phyloP scores from a whole-genome alignment of 148 eudicot species.

The Fagopyrum tataricum region DNA sequence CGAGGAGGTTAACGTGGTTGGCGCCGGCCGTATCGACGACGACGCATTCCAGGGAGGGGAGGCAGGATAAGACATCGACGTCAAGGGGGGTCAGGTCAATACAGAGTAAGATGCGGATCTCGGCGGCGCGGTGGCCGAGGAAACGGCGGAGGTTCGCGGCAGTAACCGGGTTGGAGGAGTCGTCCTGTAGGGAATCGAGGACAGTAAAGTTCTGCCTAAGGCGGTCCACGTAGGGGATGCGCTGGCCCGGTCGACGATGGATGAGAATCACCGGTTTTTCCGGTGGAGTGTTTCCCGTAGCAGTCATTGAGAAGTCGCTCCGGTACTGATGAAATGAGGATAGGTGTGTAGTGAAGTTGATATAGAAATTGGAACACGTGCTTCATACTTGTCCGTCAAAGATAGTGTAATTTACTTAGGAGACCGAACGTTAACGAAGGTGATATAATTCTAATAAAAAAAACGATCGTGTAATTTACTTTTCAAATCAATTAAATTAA shows the following conservation, averaged over 20 bases:
- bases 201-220: constrained; percentile 30
- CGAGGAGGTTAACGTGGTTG: constrained; percentile 52
- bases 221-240: constrained; percentile 16
- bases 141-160: constrained; percentile 19
- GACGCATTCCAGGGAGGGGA: constrained; percentile 52
- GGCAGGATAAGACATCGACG: constrained; percentile 28
- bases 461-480: too few relatives aligned
- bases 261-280: constrained; percentile 31
- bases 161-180: constrained; percentile 16
- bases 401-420: too few relatives aligned
- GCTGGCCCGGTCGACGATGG: constrained; percentile 29
- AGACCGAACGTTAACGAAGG: too few relatives aligned
- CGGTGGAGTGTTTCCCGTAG: neutral
- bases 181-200: constrained; percentile 33
- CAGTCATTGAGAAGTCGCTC: neutral
- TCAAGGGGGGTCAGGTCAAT: constrained; percentile 37
- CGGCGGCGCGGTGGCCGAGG: constrained; percentile 19
- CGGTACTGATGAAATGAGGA: too few relatives aligned
- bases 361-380: too few relatives aligned
- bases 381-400: too few relatives aligned
- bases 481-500: too few relatives aligned
- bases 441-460: too few relatives aligned
- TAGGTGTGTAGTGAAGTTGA: too few relatives aligned
- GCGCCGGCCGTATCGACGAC: constrained; percentile 37
- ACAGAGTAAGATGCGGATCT: constrained; percentile 40